Evolutionary conservation across 2,329 filamentous ascomycete species (phyloP), one percentile per base, ranked within the genome.

Genomic region (Gyromitra esculenta): DNA sequence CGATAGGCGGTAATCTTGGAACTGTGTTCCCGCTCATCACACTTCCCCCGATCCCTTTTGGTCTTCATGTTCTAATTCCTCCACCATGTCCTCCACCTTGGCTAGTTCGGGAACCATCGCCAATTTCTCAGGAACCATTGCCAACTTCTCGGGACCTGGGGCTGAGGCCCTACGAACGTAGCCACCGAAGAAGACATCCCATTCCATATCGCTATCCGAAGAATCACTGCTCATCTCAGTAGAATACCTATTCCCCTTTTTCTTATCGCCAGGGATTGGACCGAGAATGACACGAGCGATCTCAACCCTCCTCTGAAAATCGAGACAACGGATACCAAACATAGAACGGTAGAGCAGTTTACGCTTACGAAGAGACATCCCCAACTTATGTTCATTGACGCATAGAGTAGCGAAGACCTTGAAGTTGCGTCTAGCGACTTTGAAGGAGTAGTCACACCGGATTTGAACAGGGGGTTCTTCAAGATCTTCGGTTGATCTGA

Each of bases 351-450:
- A 68, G 9, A 68, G 7, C 8, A 18, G 21, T 21, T 39, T 37
- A 21, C 65, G 65, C 15, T 11, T 35, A 7, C 21, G 8, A 7
- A 59, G 57, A 59, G 15, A 39, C 18, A 9, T 21, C 6, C 39
- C 37, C 1, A 67, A 31, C 64, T 21, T 68, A n/a, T 37, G 52
- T 21, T 68, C 52, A 13, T 59, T 59, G 39, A 3, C 52, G 21
- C 65, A 68, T 1, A 68, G n/a, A 35, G 21, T 15, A 11, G 21
- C 39, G 15, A 45, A 68, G 52, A 68, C 11, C 8, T 13, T 39
- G 65, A 68, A 68, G 65, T 68, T 68, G 37, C 15, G 52, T 48
- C 65, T 68, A 13, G 65, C 65, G 13, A 48, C 65, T 25, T 13
- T 5, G 48, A 59, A 48, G 9, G 65, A 5, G 52, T 68, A 68